Conservation (phyloP, 2,329 filamentous ascomycete species). For the Pochonia chlamydosporia region DNA sequence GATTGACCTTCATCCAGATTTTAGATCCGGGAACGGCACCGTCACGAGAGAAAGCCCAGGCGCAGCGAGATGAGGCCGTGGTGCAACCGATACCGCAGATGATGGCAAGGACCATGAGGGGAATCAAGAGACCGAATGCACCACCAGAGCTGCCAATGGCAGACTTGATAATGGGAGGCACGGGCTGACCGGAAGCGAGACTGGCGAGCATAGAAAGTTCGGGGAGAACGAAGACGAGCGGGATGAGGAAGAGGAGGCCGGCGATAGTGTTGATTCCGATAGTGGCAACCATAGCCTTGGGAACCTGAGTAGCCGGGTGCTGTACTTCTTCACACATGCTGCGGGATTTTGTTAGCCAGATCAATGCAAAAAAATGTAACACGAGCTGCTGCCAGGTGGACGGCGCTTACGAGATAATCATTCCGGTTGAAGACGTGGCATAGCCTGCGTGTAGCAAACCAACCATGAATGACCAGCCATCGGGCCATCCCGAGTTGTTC, state of each 20-base stretch:
- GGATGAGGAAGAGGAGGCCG: constrained; percentile 63
- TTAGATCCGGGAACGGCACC: constrained; percentile 60
- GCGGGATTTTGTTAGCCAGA: not conserved
- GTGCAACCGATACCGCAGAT: constrained; percentile 66
- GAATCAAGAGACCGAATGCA: constrained; percentile 57
- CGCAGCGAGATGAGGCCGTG: constrained; percentile 60
- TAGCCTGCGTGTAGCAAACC: constrained; percentile 68
- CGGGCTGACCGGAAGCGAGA: constrained; percentile 53
- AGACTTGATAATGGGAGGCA: constrained; percentile 57
- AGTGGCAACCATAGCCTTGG: constrained; percentile 66
- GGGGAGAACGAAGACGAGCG: constrained; percentile 63
- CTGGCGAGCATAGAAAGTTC: constrained; percentile 49
- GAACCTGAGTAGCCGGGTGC: constrained; percentile 60
- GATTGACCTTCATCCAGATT: constrained; percentile 57
- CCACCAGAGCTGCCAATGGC: constrained; percentile 56
- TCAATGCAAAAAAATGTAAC: constrained; percentile 2
- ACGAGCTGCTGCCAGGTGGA: not conserved
- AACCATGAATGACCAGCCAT: constrained; percentile 69
- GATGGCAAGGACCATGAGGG: constrained; percentile 59
- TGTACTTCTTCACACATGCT: constrained; percentile 72
- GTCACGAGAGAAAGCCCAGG: constrained; percentile 66
- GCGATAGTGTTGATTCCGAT: constrained; percentile 61
- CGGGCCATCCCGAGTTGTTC: constrained; percentile 60
- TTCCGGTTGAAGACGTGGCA: constrained; percentile 69
- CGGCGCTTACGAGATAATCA: constrained; percentile 69